Evolutionary conservation across 805 yeast species (phyloP).

Genomic region (Jamesozyma spencerorum): DNA sequence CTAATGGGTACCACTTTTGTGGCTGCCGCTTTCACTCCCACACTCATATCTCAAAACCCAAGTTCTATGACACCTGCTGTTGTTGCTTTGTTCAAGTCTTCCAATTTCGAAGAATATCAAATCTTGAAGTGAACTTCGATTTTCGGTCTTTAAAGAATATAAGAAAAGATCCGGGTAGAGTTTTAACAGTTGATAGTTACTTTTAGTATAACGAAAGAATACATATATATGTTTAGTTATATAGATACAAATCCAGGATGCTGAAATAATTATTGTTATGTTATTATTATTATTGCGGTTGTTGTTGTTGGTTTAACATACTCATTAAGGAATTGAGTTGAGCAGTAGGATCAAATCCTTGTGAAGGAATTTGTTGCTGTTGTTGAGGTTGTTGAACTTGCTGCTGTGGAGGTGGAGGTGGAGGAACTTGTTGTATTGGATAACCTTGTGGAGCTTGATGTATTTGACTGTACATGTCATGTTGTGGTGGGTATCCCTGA

Average conservation of each 20-base stretch:
- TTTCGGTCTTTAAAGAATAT: no score
- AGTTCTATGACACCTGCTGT: neutral
- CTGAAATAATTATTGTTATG: constrained; percentile 6
- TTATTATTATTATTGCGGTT: constrained; percentile 7
- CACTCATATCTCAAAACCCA: constrained; percentile 2
- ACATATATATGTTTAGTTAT: constrained; percentile 1
- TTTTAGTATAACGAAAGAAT: neutral
- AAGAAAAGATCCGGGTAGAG: no score
- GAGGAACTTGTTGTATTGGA: constrained; percentile 5
- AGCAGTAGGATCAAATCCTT: constrained; percentile 31
- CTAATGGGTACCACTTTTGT: constrained; percentile 10
- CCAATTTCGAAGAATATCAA: neutral
- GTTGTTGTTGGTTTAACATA: constrained; percentile 34
- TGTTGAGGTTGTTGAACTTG: constrained; percentile 3
- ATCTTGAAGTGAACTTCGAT: no score
- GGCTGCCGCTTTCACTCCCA: constrained; percentile 1
- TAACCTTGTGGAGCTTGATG: constrained; percentile 11
- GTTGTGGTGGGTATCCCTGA: constrained; percentile 3
- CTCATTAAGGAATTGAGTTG: constrained; percentile 36
- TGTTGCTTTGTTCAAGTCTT: neutral
- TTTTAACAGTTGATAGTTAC: no score
- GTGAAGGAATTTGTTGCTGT: constrained; percentile 16
- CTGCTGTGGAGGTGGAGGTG: neutral
- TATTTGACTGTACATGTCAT: constrained; percentile 16
- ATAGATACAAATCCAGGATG: no score